Evolutionary conservation across 225 moss, liverwort and hornwort species (phyloP).

Genomic region (Bryum argenteum): DNA sequence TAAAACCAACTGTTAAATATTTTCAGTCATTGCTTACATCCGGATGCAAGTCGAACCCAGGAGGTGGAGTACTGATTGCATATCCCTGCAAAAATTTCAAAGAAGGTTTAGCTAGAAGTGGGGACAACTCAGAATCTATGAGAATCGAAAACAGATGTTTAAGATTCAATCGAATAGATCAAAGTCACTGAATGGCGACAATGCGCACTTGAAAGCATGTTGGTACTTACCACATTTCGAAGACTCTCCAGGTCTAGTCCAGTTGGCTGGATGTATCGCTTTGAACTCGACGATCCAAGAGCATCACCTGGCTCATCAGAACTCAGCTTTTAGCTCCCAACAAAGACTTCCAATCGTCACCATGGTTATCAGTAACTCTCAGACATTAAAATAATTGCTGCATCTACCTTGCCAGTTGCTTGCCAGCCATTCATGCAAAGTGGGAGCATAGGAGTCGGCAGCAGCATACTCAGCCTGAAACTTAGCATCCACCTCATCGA

Average conservation of each 20-base stretch:
- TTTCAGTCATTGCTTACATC: slow-evolving; percentile 49
- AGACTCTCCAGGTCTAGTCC: slow-evolving; percentile 57
- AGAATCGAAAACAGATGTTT: neutral
- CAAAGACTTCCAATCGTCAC: slow-evolving; percentile 10
- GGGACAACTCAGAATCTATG: slow-evolving; percentile 1
- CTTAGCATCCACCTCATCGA: slow-evolving; percentile 52
- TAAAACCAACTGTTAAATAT: slow-evolving; percentile 12
- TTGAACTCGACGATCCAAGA: slow-evolving; percentile 57
- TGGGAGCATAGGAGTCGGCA: slow-evolving; percentile 62
- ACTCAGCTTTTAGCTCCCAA: slow-evolving; percentile 20
- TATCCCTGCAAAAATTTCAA: slow-evolving; percentile 40
- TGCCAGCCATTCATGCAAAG: slow-evolving; percentile 67
- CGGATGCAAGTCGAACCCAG: slow-evolving; percentile 61
- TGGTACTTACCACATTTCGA: slow-evolving; percentile 45
- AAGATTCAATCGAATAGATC: slow-evolving; percentile 4
- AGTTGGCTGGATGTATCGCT: slow-evolving; percentile 62
- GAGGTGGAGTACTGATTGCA: slow-evolving; percentile 58
- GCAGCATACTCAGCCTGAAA: slow-evolving; percentile 58
- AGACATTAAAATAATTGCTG: slow-evolving; percentile 2
- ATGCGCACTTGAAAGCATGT: slow-evolving; percentile 15
- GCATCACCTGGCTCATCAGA: slow-evolving; percentile 48
- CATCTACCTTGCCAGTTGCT: slow-evolving; percentile 69
- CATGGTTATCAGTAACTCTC: neutral
- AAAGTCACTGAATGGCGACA: neutral
- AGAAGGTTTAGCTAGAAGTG: slow-evolving; percentile 12